A percentile compares a stretch with the other conserved stretches of the same genome.
phyloP scores from a whole-genome alignment of 2,329 filamentous ascomycete species.

The Neofusicoccum umdonicola region DNA sequence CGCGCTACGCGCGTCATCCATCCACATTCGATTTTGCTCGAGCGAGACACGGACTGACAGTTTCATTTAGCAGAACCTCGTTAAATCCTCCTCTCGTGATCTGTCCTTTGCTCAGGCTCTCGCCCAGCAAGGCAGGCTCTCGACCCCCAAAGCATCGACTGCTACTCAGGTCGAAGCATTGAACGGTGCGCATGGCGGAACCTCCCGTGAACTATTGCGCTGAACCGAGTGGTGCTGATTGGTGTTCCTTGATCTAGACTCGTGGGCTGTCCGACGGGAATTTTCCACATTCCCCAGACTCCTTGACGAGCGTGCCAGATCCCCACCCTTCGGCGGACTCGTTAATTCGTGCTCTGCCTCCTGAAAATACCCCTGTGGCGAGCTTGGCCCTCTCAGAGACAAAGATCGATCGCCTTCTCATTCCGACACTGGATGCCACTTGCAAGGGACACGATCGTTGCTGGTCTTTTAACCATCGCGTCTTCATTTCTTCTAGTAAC shows the following conservation, averaged over 20 bases:
- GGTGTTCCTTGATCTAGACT: slow-evolving; percentile 29
- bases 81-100: background rate
- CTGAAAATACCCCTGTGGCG: slow-evolving; percentile 32
- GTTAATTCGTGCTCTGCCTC: slow-evolving; percentile 55
- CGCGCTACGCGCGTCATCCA: slow-evolving; percentile 13
- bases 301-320: slow-evolving; percentile 37
- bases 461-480: slow-evolving; percentile 31
- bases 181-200: background rate
- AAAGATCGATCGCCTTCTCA: slow-evolving; percentile 35
- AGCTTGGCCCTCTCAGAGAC: slow-evolving; percentile 32
- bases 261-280: slow-evolving; percentile 31
- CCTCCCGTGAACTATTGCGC: background rate
- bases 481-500: slow-evolving; percentile 33
- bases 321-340: slow-evolving; percentile 45
- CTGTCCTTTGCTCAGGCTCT: slow-evolving; percentile 14
- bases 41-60: slow-evolving; percentile 11
- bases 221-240: slow-evolving; percentile 20
- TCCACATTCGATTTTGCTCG: slow-evolving; percentile 3
- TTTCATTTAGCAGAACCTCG: slow-evolving; percentile 9
- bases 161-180: slow-evolving; percentile 13
- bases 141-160: slow-evolving; percentile 15
- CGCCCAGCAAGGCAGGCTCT: slow-evolving; percentile 14
- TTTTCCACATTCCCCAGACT: slow-evolving; percentile 45
- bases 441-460: slow-evolving; percentile 37
- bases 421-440: slow-evolving; percentile 45